Base-by-base conservation (phyloP, 2,329 filamentous ascomycete species). In the Talaromyces marneffei region DNA sequence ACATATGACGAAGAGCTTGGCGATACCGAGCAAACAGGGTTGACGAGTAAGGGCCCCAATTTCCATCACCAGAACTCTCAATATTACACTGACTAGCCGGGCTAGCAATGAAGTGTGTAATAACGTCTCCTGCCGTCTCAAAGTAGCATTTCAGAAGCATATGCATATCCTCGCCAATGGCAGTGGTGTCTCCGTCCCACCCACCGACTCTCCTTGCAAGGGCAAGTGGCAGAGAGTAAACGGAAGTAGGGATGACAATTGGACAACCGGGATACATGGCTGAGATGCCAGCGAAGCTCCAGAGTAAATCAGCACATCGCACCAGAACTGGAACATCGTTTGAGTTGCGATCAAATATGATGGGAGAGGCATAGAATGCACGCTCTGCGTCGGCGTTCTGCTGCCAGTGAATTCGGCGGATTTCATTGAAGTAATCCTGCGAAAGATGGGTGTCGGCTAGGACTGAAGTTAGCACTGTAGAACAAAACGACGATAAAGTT, bases 71-170 rank as follows among this genome's bases (percentile, higher is more conserved):
- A 37, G 83, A 82, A 46, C 84, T 86, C 54, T 84, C 85, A 56
- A 90, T 85, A 67, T 90, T 90, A 74, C 82, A 89, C 71, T 90
- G 87, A 74, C 87, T 90, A 62, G 89, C 86, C 2, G 88, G 87
- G 63, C 85, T 87, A 66, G 87, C 77, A 31, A 91, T 80, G 3
- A 87, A 84, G 54, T 83, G 81, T 52, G 83, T 83, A 12, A 85
- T 85, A 59, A 90, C 71, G 69, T 89, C 85, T 2, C 88, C 88
- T 64, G 87, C 88, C 18, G 89, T 81, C 0, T 87, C 85, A 65
- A 90, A 90, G 77, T 90, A 90, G 72, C 87, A 90, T 78, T 90
- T 90, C 64, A 90, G 80, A 70, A 88, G 88, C 88, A 90, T 90
- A 76, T 91, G 88, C 69, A 90, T 74, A 69, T 90, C 88, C 73